Evolutionary conservation across 2,329 filamentous ascomycete species (phyloP), one percentile per base, ranked within the genome.

Genomic region (Diaporthe humulicola): DNA sequence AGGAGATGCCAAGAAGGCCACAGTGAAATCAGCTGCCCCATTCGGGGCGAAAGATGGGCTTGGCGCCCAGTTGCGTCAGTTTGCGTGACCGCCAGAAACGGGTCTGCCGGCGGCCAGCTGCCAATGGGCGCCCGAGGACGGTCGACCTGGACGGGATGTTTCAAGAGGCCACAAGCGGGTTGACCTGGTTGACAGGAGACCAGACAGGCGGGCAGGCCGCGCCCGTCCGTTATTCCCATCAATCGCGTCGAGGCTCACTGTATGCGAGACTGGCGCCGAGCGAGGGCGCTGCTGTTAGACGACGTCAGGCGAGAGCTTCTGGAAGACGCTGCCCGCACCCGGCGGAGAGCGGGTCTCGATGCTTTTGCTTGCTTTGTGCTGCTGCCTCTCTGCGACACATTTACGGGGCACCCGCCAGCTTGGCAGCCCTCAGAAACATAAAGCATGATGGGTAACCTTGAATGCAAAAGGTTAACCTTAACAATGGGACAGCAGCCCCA

Each of bases 381-480:
- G 38, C 5, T 22, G 40, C 12, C 28, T 67, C 28, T 67, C 28
- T 52, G 30, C 33, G 64, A 67, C 14, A 67, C 45, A 67, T 15
- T n/a, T 67, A 67, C 64, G 64, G 64, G 64, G 64, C 64, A 52
- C 64, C 64, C 64, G 33, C 45, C 64, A 67, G 64, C 64, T 67
- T 67, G 64, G 64, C 64, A 54, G 64, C 22, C n/a, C 64, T 69
- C 33, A 54, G 45, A 52, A 36, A 54, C 33, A 28, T 28, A 54
- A 54, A 54, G 64, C 64, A 54, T 69, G 64, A 54, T 40, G 64
- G 48, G 48, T 54, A 69, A 69, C 64, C 64, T 69, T 69, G 64
- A 69, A 69, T 52, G 64, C 48, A 54, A 69, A 69, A 69, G 33
- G 48, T 69, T 54, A 69, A 69, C 64, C 64, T 69, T 69, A 69